Conservation (phyloP, 306 rosid species). For the Rubus idaeus region DNA sequence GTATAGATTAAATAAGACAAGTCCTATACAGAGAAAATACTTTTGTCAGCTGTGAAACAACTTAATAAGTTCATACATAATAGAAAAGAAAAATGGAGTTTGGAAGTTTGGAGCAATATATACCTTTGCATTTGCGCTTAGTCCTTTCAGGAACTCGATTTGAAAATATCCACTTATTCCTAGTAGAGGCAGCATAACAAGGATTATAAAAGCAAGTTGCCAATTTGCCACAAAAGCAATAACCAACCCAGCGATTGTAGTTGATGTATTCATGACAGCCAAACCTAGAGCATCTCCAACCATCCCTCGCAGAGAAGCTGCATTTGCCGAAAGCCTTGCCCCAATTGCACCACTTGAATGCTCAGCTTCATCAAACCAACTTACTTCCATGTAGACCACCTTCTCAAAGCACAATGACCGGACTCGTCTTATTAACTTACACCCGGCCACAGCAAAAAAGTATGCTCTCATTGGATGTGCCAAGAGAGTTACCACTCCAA, state of each 20-base stretch:
- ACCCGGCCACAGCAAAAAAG: slow-evolving; percentile 66
- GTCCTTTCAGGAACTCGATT: slow-evolving; percentile 54
- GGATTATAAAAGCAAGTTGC: slow-evolving; percentile 64
- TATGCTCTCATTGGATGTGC: slow-evolving; percentile 48
- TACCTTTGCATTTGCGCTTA: slow-evolving; percentile 70
- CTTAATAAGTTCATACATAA: neutral
- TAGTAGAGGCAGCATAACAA: slow-evolving; percentile 58
- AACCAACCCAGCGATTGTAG: slow-evolving; percentile 53
- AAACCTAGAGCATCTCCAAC: slow-evolving; percentile 76
- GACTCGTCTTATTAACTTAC: slow-evolving; percentile 56
- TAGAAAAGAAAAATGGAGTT: neutral
- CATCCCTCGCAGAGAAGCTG: slow-evolving; percentile 54
- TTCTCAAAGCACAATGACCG: slow-evolving; percentile 64
- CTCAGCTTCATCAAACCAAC: slow-evolving; percentile 72
- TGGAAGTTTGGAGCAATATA: slow-evolving; percentile 3
- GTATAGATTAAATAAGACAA: neutral
- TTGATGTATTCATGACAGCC: slow-evolving; percentile 52
- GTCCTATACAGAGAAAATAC: neutral
- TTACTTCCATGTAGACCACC: slow-evolving; percentile 69
- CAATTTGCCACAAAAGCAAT: slow-evolving; percentile 67
- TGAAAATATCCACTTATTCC: slow-evolving; percentile 54
- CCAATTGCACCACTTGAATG: slow-evolving; percentile 78
- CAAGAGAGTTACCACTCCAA: slow-evolving; percentile 41
- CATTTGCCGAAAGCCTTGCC: slow-evolving; percentile 74
- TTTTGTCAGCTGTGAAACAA: neutral